phyloP scores from a whole-genome alignment of 441 rosid species.

The Jatropha podagrica region DNA sequence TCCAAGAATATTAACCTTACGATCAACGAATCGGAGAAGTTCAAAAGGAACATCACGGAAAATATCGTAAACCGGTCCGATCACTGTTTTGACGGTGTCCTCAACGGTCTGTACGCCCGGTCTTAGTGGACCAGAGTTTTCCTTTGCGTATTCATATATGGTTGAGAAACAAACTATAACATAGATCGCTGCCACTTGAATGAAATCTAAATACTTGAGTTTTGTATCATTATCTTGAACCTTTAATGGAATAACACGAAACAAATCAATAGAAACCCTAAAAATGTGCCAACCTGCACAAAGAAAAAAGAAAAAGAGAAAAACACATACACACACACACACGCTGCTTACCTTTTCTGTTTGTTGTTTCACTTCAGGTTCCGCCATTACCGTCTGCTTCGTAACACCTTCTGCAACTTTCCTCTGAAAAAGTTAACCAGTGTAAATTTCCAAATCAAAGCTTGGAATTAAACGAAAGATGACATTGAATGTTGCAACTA shows the following conservation, averaged over 20 bases:
- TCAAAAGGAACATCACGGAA: conserved; percentile 69
- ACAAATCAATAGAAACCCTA: neutral
- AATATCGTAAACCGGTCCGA: conserved; percentile 72
- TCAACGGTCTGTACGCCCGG: conserved; percentile 77
- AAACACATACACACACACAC: neutral
- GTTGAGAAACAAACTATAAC: conserved; percentile 45
- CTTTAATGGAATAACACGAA: conserved; percentile 21
- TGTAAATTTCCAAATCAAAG: neutral
- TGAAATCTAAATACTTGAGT: conserved; percentile 70
- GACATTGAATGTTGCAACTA: conserved; percentile 15
- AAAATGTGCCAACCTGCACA: neutral
- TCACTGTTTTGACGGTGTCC: conserved; percentile 76
- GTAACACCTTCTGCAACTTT: neutral
- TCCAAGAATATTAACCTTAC: conserved; percentile 45
- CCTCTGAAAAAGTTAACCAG: neutral
- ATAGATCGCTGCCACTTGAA: conserved; percentile 63
- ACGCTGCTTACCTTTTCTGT: conserved; percentile 26
- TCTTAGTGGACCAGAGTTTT: conserved; percentile 77
- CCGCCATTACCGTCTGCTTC: conserved; percentile 37
- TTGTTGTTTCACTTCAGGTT: conserved; percentile 36
- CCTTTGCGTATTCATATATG: conserved; percentile 71
- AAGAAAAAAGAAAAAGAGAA: neutral
- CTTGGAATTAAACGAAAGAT: neutral
- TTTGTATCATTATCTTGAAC: conserved; percentile 45
- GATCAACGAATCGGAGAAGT: conserved; percentile 72